These are phyloP conservation scores for Paecilomyces dactylethromorphus DNA, from an alignment of 2,329 filamentous ascomycete species.

Conservation along the genomic window DNA sequence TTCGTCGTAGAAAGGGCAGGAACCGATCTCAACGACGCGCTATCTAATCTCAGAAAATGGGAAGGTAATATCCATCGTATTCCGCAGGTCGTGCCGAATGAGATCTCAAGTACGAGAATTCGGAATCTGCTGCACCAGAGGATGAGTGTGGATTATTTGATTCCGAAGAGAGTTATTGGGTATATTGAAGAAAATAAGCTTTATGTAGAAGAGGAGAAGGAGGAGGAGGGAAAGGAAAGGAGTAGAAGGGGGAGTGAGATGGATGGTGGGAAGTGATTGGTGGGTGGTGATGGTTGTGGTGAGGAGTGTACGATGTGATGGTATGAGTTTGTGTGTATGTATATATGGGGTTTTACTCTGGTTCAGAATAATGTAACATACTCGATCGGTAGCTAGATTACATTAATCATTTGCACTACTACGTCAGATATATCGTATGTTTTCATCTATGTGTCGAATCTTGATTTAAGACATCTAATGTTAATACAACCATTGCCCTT, in stretches of 20 bases:
- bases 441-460: no score
- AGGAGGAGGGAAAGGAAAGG: background rate
- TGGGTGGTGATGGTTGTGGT: background rate
- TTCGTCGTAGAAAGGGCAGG: slow-evolving; percentile 72
- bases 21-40: slow-evolving; percentile 71
- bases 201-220: slow-evolving; percentile 42
- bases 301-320: background rate
- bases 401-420: no score
- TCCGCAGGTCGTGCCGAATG: slow-evolving; percentile 70
- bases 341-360: background rate
- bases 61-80: slow-evolving; percentile 74
- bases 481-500: no score
- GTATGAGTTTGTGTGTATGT: background rate
- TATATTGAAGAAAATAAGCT: slow-evolving; percentile 58
- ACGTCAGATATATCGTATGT: no score
- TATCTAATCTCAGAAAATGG: slow-evolving; percentile 65
- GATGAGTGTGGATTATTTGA: slow-evolving; percentile 65
- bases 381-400: background rate
- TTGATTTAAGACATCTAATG: no score
- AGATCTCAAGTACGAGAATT: slow-evolving; percentile 67
- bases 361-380: background rate
- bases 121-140: slow-evolving; percentile 64
- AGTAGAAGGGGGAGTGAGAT: background rate
- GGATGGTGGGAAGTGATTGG: background rate
- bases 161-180: slow-evolving; percentile 61